Evolutionary conservation across 1,284 basidiomycete species (phyloP), one percentile per base, ranked within the genome.

Genomic region (Tylopilus sp.): DNA sequence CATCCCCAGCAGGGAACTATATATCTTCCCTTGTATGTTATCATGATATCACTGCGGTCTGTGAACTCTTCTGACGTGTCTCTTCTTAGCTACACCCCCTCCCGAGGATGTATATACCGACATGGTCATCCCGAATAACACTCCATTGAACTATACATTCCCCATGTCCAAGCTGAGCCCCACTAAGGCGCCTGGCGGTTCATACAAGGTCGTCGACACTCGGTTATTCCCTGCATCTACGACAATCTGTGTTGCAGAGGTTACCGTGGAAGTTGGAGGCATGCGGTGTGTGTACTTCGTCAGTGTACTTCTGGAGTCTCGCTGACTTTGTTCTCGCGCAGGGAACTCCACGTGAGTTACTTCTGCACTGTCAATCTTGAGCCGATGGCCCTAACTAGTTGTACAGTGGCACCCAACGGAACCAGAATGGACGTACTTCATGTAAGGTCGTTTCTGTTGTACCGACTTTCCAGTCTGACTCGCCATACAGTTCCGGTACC

Each of bases 181-280:
- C 2, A 78, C 72, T 0, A 64, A 70, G 41, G 68, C 74, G 36
- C 63, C 72, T 39, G 84, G 83, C 20, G 86, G 85, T 9, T 73
- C 76, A 1, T 75, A 82, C 46, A 87, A 87, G 64, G 75, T 86
- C 20, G 74, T 83, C 19, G 86, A 88, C 59, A 76, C 77, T 1
- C 71, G 65, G 29, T 77, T 76, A 19, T 88, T 89, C 69, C 72
- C 72, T 28, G 79, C 79, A 5, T 70, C 83, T 9, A 74, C 76
- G 52, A 80, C 77, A 6, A 79, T 88, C 36, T 77, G 81, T 5
- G 78, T 76, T 0, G 84, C 78, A 1, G 81, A 84, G 50, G 80
- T 88, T 7, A 75, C 71, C 0, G 75, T 87, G 29, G 75, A 84
- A 46, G 77, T 76, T 29, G 83, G 82, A 14, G 82, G 77, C 6